Evolutionary conservation across 768 basidiomycete species (phyloP), one percentile per base, ranked within the genome.

Genomic region (Boletus huronensis): DNA sequence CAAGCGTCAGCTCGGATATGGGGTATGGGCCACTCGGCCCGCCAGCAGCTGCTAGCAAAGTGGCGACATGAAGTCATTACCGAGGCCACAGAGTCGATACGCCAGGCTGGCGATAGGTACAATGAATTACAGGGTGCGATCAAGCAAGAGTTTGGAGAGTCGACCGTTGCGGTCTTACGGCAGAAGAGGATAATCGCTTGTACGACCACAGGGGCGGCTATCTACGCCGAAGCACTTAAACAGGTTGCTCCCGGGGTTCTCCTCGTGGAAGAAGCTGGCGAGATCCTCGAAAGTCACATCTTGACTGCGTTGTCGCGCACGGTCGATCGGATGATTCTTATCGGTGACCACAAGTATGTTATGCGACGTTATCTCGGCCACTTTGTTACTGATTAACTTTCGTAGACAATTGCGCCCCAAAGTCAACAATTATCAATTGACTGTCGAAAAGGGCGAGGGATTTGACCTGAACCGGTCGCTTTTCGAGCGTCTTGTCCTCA

Each of bases 191-290:
- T 87, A 35, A 82, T 88, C 7, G 85, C 78, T 0, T 87, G 85
- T 58, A 88, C 86, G 0, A 88, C 86, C 0, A 85, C 85, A 0
- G 85, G 76, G 0, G 86, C 86, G 0, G 86, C 86, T 0, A 88
- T 81, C 64, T 80, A 83, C 55, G 67, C 71, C 0, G 64, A 74
- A 3, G 34, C 16, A 6, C 14, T 35, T 17, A 5, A 34, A 34
- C 5, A 34, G 0, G 32, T 14, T 34, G 14, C 32, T 34, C 32
- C 32, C 6, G 13, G 2, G 23, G 23, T 25, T 25, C 23, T 25
- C 23, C 23, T 25, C 23, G 23, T 25, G 23, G 23, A 25, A 25
- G 23, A 25, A 25, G 23, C 23, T 25, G 23, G 23, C 4, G 23
- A 25, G 4, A 25, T 25, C 23, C 23, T 25, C 23, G 23, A 25